Conservation (phyloP, 805 yeast species). For the Metschnikowia bowlesiae region DNA sequence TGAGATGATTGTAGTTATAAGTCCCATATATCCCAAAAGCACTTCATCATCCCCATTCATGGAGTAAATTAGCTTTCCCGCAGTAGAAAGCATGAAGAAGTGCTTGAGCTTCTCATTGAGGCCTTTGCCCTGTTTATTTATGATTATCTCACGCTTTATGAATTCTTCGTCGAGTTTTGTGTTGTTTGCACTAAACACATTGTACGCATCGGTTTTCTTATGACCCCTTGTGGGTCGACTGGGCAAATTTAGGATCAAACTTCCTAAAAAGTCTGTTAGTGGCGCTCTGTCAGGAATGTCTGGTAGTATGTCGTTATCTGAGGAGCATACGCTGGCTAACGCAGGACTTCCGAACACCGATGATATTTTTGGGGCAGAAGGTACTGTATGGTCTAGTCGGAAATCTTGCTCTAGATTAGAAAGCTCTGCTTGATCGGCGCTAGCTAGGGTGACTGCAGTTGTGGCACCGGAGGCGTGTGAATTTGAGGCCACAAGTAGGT, state of each 20-base stretch:
- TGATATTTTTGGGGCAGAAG: not conserved
- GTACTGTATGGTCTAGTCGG: slow-evolving; percentile 1
- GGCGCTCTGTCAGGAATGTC: slow-evolving; percentile 5
- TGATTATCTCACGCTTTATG: slow-evolving; percentile 8
- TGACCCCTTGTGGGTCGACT: not conserved
- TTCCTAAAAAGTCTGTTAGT: slow-evolving; percentile 6
- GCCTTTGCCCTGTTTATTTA: slow-evolving; percentile 14
- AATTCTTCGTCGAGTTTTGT: slow-evolving; percentile 9
- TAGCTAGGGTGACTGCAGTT: slow-evolving; percentile 14
- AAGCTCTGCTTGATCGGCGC: slow-evolving; percentile 12
- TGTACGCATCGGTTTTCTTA: not conserved
- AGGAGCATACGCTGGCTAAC: slow-evolving; percentile 4
- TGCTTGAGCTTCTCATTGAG: slow-evolving; percentile 51
- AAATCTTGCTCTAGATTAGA: slow-evolving; percentile 5
- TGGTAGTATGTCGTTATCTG: slow-evolving; percentile 6
- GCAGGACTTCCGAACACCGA: slow-evolving; percentile 6
- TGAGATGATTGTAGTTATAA: slow-evolving; percentile 73
- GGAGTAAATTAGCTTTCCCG: slow-evolving; percentile 87
- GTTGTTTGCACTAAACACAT: slow-evolving; percentile 10
- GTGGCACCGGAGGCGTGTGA: slow-evolving; percentile 11
- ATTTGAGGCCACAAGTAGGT: slow-evolving; percentile 3
- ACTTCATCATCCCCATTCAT: slow-evolving; percentile 68
- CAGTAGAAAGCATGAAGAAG: slow-evolving; percentile 71
- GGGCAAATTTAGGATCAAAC: slow-evolving; percentile 5
- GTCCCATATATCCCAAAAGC: slow-evolving; percentile 68